Base-by-base conservation (phyloP, 805 yeast genomes). In the Wickerhamomyces ciferrii region DNA sequence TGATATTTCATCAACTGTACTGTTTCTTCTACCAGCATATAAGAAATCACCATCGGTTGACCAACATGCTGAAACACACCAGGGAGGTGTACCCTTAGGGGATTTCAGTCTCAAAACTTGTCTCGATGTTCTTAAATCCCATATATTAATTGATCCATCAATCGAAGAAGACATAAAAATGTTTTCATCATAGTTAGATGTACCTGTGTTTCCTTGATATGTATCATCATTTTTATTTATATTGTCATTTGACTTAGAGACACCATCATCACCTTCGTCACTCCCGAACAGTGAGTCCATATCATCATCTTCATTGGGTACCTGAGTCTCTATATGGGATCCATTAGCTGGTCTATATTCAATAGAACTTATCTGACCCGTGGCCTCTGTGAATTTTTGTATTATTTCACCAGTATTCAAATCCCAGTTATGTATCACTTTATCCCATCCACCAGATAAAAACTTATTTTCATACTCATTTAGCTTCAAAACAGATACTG, bases 61-160 rank as follows among this genome's bases (percentile, higher is more conserved):
- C 97, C 98, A 92, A 46, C 87, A 79, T 0, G 96, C 79, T 8
- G 88, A 78, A 76, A 85, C 81, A 63, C 96, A 85, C 98, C 98
- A 94, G 0, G 98, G 98, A 0, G 98, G 96, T 0, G 84, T 76
- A 1, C 79, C 79, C 10, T 75, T 68, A 1, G 88, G 83, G 1
- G 83, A 75, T 20, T 65, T 74, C 14, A 82, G 61, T 35, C 71
- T 72, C 17, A 81, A 59, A 0, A 74, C 82, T 4, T 72, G 67
- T 0, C 69, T 64, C 4, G 58, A 48, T 2, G 68, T 62, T 48
- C 99, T 74, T 5, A 75, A 66, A 62, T 94, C 99, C 96, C 97
- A 91, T 5, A 94, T 65, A 49, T 78, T 79, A 2, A 91, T 62
- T 0, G 82, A 71, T 5, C 99, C 99, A 61, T 91, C 94, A 45